Conservation (phyloP, 768 basidiomycete genomes). For the Phanerochaete sordida region DNA sequence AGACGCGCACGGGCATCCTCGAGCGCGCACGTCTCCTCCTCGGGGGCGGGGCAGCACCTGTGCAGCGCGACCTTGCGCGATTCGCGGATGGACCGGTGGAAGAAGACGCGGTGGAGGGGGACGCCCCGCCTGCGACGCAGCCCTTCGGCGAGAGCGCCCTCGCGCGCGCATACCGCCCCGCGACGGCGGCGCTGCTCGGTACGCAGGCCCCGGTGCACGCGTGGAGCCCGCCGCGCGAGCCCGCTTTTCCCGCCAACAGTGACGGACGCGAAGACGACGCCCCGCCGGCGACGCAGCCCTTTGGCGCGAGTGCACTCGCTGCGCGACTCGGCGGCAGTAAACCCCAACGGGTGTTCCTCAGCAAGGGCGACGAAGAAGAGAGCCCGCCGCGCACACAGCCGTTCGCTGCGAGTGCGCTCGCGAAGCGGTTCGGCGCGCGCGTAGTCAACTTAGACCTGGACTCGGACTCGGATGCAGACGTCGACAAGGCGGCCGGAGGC, state of each 20-base stretch:
- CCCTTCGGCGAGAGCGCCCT: slow-evolving; percentile 3
- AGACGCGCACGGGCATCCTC: slow-evolving; percentile 43
- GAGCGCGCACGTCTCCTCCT: slow-evolving; percentile 36
- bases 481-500: no score
- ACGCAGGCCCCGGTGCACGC: not conserved
- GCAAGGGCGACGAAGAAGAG: not conserved
- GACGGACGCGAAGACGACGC: no score
- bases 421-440: slow-evolving; percentile 1
- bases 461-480: not conserved
- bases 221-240: not conserved
- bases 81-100: no score
- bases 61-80: no score
- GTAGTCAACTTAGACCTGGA: no score
- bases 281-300: slow-evolving; percentile 29
- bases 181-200: not conserved
- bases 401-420: slow-evolving; percentile 11
- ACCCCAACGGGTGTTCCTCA: slow-evolving; percentile 31
- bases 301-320: slow-evolving; percentile 29
- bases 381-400: slow-evolving; percentile 13
- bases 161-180: not conserved
- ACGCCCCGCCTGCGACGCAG: not conserved
- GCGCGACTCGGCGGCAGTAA: slow-evolving; percentile 20
- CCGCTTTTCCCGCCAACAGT: no score
- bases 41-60: not conserved
- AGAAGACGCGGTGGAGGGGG: not conserved